Evolutionary conservation across 495 filamentous ascomycete species (phyloP).

Genomic region (Podospora pseudoanserina): DNA sequence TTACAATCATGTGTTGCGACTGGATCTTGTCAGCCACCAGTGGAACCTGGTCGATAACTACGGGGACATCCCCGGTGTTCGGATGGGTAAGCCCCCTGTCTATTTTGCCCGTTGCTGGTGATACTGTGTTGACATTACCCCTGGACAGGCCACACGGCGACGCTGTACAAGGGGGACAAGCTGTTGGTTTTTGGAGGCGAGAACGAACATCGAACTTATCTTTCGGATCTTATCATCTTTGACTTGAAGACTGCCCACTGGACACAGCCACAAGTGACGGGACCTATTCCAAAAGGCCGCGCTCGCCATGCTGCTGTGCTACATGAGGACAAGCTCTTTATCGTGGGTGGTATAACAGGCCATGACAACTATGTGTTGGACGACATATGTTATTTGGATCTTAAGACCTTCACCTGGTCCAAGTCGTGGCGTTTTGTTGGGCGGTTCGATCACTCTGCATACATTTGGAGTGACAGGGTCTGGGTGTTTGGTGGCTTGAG

Average conservation of each 20-base stretch:
- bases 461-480: conserved; percentile 80
- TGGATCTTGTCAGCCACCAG: conserved; percentile 80
- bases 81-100: conserved; percentile 70
- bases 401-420: conserved; percentile 98
- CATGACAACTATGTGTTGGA: conserved; percentile 86
- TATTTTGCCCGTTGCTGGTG: neutral
- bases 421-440: conserved; percentile 90
- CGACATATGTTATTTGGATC: conserved; percentile 91
- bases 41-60: conserved; percentile 98
- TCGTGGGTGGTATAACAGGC: conserved; percentile 84
- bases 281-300: conserved; percentile 78
- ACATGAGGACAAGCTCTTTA: conserved; percentile 93
- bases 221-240: conserved; percentile 94
- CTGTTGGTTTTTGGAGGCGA: conserved; percentile 94
- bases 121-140: conserved; percentile 7
- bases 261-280: conserved; percentile 83
- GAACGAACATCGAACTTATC: conserved; percentile 92
- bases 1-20: conserved; percentile 91
- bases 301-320: conserved; percentile 91
- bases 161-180: conserved; percentile 88
- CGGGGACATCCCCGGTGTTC: conserved; percentile 94
- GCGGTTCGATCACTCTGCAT: conserved; percentile 89
- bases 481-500: conserved; percentile 97
- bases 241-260: conserved; percentile 90
- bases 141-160: conserved; percentile 82